These are phyloP conservation scores for Diaporthe amygdali DNA, from an alignment of 2,329 filamentous ascomycete species.

Conservation along the genomic window DNA sequence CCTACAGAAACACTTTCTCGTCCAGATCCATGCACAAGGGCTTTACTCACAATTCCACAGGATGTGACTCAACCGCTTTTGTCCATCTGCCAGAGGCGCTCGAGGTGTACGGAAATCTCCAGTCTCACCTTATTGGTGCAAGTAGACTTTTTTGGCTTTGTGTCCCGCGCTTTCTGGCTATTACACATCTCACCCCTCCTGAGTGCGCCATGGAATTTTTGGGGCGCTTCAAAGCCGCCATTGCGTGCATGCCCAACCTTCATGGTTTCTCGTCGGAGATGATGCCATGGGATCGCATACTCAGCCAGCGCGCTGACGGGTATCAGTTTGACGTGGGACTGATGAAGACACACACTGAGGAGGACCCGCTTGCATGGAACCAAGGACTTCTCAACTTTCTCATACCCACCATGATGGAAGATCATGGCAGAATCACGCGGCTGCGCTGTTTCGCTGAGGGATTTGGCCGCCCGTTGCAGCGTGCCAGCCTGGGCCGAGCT, in stretches of 20 bases:
- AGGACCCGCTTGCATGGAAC: neutral
- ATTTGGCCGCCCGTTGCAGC: neutral
- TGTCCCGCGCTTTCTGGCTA: too few relatives aligned
- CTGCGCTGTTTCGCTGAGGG: neutral
- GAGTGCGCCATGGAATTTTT: neutral
- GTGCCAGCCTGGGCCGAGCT: too few relatives aligned
- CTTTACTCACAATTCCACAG: neutral
- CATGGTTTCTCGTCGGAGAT: neutral
- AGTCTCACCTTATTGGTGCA: neutral
- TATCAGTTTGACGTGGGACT: neutral
- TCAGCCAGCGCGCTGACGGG: neutral
- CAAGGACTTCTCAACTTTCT: neutral
- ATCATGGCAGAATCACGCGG: neutral
- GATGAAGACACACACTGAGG: neutral
- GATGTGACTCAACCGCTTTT: neutral
- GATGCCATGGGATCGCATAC: neutral
- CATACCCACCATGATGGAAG: neutral
- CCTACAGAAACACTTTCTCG: neutral
- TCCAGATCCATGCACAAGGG: rapidly evolving
- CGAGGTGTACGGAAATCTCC: neutral
- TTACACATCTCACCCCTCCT: too few relatives aligned
- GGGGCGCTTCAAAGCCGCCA: neutral
- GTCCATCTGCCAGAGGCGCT: neutral
- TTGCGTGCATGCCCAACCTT: neutral
- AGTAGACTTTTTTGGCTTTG: neutral